Evolutionary conservation across 371 early-diverging fungal genomes (phyloP), one percentile per base, ranked within the genome.

Genomic region (Rhizopus delemar): DNA sequence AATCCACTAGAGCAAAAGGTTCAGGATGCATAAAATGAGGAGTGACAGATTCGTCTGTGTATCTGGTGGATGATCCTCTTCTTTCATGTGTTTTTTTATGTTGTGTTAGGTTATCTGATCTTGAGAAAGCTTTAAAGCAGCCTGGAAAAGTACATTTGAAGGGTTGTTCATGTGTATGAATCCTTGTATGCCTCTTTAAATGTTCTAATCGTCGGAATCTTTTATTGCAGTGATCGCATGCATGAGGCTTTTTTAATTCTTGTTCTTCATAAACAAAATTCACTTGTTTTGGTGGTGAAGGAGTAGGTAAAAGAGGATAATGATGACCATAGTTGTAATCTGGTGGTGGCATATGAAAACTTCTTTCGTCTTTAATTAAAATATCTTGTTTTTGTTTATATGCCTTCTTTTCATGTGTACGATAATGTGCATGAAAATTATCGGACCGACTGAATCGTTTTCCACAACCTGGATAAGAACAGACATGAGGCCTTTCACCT

Each of bases 131-230:
- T 63, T 92, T 92, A 46, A 80, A 75, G 74, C 95, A 95, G 4
- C 82, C 86, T 28, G 75, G 74, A 43, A 73, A 77, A 7, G 76
- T 81, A 72, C 92, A 92, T 35, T 83, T 78, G 56, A 89, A 91
- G n/a, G 91, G 91, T 12, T 86, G 83, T 58, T 90, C 90, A 58
- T 89, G 82, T 11, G 92, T 91, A 70, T 95, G 95, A 41, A 89
- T 90, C 22, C 93, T 89, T 73, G 86, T 78, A 66, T 95, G 96
- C 36, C 97, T 82, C 60, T 91, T 91, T 46, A 96, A 74, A 69
- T 95, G 95, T 67, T 96, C 96, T 51, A 86, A 78, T 13, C 95
- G 85, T 66, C 94, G 92, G 66, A 89, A 89, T 28, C 80, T 62
- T 41, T 77, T 70, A 22, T 79, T 77, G 51, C 88, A 88, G 8